Percentiles rank a stretch among this genome's conserved stretches.
Conservation (phyloP, 2,329 filamentous ascomycete species). For the Geosmithia putterillii region DNA sequence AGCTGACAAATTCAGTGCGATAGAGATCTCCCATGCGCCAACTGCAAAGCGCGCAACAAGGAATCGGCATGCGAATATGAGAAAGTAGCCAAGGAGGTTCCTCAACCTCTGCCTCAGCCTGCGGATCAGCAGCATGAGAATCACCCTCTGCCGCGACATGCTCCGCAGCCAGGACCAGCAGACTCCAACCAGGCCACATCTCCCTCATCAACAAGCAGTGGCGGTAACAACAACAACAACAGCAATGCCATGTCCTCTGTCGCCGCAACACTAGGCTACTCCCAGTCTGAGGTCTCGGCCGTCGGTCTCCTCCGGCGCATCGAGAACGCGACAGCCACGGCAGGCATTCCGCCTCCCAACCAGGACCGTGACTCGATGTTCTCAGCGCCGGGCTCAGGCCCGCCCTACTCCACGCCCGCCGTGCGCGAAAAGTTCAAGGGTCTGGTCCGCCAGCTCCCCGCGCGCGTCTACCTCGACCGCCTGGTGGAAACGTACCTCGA, state of each 20-base stretch:
- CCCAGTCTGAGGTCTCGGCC: constrained; percentile 35
- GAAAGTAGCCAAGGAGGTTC: constrained; percentile 11
- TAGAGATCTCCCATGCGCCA: constrained; percentile 44
- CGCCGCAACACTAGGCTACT: constrained; percentile 42
- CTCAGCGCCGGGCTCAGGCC: constrained; percentile 4
- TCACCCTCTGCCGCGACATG: not conserved
- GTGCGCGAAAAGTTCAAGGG: constrained; percentile 45
- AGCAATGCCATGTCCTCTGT: constrained; percentile 23
- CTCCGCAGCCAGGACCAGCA: not conserved
- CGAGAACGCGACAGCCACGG: constrained; percentile 18
- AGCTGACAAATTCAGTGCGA: constrained; percentile 32
- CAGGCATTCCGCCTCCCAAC: not conserved
- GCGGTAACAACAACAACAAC: not conserved
- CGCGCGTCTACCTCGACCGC: constrained; percentile 39
- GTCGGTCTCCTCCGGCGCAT: constrained; percentile 43
- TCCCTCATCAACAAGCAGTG: not conserved
- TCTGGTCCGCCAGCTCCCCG: constrained; percentile 44
- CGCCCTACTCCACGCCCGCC: constrained; percentile 16
- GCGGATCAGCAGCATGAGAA: not conserved
- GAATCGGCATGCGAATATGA: constrained; percentile 45
- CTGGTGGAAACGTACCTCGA: constrained; percentile 41
- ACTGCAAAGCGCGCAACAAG: constrained; percentile 46
- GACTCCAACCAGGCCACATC: too few relatives aligned
- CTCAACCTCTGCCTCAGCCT: not conserved
- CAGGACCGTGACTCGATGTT: constrained; percentile 3